These are phyloP conservation scores for Blastocrithidia nonstop DNA, from an alignment of 208 protist species.

Conservation along the genomic window DNA sequence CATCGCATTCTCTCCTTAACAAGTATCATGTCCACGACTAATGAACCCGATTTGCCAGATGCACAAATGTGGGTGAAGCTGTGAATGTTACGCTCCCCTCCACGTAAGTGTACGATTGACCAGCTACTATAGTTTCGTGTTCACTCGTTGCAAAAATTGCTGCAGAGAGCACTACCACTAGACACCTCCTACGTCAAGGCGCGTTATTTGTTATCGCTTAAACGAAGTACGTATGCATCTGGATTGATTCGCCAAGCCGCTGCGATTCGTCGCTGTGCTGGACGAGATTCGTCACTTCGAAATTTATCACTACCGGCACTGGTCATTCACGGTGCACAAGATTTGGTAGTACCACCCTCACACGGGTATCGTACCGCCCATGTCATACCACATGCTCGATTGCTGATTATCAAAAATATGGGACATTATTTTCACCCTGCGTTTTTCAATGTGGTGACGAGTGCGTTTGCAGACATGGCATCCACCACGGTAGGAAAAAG, in stretches of 20 bases:
- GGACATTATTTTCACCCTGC: constrained; percentile 74
- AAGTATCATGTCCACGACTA: constrained; percentile 69
- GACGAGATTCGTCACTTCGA: constrained; percentile 30
- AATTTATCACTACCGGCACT: constrained; percentile 23
- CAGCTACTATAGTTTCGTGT: constrained; percentile 61
- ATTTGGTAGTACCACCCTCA: constrained; percentile 47
- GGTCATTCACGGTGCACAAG: constrained; percentile 57
- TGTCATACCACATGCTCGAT: constrained; percentile 28
- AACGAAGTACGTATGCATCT: constrained; percentile 30
- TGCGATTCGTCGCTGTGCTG: constrained; percentile 23
- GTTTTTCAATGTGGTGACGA: constrained; percentile 44
- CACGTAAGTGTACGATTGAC: constrained; percentile 31
- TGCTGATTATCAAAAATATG: constrained; percentile 59
- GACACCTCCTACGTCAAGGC: constrained; percentile 44
- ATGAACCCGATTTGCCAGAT: constrained; percentile 45
- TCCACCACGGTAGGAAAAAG: constrained; percentile 9
- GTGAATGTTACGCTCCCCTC: constrained; percentile 52
- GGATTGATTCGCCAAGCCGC: constrained; percentile 58
- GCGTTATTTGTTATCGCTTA: constrained; percentile 37
- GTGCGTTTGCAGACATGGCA: constrained; percentile 16
- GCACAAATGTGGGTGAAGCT: constrained; percentile 56
- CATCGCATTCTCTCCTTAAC: constrained; percentile 40
- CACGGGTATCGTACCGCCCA: constrained; percentile 61
- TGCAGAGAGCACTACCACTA: constrained; percentile 24
- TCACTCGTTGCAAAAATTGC: constrained; percentile 22